Evolutionary conservation across 768 basidiomycete genomes (phyloP).

Genomic region (Chlorophyllum brunneum): DNA sequence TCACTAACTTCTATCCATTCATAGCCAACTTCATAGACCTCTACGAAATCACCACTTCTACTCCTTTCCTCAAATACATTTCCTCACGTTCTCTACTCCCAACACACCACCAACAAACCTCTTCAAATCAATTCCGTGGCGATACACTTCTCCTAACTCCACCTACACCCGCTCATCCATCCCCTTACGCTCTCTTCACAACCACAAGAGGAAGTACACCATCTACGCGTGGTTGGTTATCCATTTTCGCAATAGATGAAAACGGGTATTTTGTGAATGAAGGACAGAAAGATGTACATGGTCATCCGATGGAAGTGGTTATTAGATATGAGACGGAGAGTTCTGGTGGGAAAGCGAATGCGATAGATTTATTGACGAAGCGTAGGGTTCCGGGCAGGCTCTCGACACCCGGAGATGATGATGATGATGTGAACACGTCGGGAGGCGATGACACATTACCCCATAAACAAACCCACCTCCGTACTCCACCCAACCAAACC

Average conservation of each 20-base stretch:
- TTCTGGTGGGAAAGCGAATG: slow-evolving; percentile 50
- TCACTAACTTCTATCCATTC: not conserved
- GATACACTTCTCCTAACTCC: slow-evolving; percentile 44
- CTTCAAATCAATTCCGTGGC: slow-evolving; percentile 30
- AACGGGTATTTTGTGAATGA: slow-evolving; percentile 29
- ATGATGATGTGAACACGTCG: not conserved
- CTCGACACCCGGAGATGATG: not conserved
- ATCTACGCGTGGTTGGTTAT: slow-evolving; percentile 37
- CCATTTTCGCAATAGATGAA: slow-evolving; percentile 36
- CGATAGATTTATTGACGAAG: slow-evolving; percentile 40
- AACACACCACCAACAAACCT: slow-evolving; percentile 3
- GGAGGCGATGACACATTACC: not conserved
- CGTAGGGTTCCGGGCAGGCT: not conserved
- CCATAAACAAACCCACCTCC: not conserved
- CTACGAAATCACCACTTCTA: slow-evolving; percentile 31
- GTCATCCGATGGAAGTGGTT: slow-evolving; percentile 18
- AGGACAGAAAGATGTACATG: not conserved
- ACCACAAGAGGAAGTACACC: slow-evolving; percentile 43
- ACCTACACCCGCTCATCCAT: slow-evolving; percentile 28
- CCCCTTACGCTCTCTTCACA: slow-evolving; percentile 38
- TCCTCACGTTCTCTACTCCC: slow-evolving; percentile 32
- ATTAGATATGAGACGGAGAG: slow-evolving; percentile 42
- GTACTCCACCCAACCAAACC: not conserved
- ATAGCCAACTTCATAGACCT: slow-evolving; percentile 44
- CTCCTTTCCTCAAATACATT: slow-evolving; percentile 24